phyloP scores from a whole-genome alignment of 331 rosid genomes.

The Erythrophleum ivorense region DNA sequence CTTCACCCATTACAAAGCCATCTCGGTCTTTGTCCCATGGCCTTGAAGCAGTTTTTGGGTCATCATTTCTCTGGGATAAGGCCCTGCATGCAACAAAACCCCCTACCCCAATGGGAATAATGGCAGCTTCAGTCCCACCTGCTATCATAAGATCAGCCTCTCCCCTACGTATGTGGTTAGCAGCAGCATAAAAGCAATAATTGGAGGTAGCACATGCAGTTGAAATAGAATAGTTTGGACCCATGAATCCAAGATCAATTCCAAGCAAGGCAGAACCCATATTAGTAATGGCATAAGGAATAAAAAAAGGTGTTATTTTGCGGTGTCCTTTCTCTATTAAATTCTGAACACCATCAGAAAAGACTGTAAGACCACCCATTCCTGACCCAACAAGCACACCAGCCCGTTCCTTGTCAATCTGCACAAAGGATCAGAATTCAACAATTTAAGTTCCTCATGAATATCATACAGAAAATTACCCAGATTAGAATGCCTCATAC shows the following conservation, averaged over 20 bases:
- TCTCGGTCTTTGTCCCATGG: constrained; percentile 97
- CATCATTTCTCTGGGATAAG: constrained; percentile 92
- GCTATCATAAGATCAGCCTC: constrained; percentile 98
- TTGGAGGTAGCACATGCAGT: constrained; percentile 99
- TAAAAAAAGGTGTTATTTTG: constrained; percentile 87
- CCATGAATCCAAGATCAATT: constrained; percentile 94
- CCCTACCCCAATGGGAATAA: constrained; percentile 92
- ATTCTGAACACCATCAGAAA: constrained; percentile 81
- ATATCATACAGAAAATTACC: neutral
- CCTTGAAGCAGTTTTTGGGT: constrained; percentile 96
- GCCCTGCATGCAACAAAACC: constrained; percentile 99
- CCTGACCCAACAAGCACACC: constrained; percentile 97
- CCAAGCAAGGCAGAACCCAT: constrained; percentile 96
- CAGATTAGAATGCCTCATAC: neutral
- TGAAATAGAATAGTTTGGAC: constrained; percentile 93
- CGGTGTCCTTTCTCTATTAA: constrained; percentile 85
- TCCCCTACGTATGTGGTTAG: constrained; percentile 97
- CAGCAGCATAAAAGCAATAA: constrained; percentile 94
- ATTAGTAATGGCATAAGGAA: constrained; percentile 93
- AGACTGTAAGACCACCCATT: constrained; percentile 92
- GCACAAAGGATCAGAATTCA: constrained; percentile 37
- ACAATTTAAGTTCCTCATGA: neutral
- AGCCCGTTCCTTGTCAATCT: constrained; percentile 83
- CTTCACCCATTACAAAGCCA: constrained; percentile 99
- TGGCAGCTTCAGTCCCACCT: constrained; percentile 97